A percentile compares a stretch with the other conserved stretches of the same genome.
Conservation (phyloP, 2,329 filamentous ascomycete genomes). For the Thielaviopsis populi region DNA sequence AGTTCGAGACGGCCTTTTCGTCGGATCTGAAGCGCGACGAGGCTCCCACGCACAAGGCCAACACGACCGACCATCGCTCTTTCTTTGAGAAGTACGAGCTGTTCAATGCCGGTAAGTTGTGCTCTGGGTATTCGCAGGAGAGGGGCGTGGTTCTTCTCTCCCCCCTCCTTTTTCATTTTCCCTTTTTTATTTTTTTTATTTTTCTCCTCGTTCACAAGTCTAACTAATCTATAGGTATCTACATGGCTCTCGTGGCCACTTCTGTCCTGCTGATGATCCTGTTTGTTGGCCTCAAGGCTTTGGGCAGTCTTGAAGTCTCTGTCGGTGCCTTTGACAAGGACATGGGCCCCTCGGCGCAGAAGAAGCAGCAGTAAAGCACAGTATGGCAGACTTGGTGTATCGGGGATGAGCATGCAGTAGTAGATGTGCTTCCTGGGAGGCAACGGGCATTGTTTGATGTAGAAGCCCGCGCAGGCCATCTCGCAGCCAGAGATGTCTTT, state of each 20-base stretch:
- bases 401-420: background rate
- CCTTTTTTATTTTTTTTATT: background rate
- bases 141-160: background rate
- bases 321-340: conserved; percentile 97
- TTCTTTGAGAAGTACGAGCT: conserved; percentile 92
- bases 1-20: conserved; percentile 16
- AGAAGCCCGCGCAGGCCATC: background rate
- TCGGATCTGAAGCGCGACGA: conserved; percentile 54
- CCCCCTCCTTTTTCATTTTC: background rate
- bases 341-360: conserved; percentile 75
- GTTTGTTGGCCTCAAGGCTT: conserved; percentile 59
- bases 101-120: conserved; percentile 61
- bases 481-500: background rate
- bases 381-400: background rate
- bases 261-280: conserved; percentile 63
- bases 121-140: background rate
- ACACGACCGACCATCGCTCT: conserved; percentile 33
- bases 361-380: conserved; percentile 39
- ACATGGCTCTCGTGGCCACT: conserved; percentile 64
- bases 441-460: background rate
- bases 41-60: conserved; percentile 25
- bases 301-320: conserved; percentile 70
- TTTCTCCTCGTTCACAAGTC: too few relatives aligned
- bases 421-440: background rate
- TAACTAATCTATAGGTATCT: conserved; percentile 48